Percentiles rank a stretch among this genome's conserved stretches.
phyloP scores from a whole-genome alignment of 352 stramenopile species.

The Thalassiosira ordinaria region DNA sequence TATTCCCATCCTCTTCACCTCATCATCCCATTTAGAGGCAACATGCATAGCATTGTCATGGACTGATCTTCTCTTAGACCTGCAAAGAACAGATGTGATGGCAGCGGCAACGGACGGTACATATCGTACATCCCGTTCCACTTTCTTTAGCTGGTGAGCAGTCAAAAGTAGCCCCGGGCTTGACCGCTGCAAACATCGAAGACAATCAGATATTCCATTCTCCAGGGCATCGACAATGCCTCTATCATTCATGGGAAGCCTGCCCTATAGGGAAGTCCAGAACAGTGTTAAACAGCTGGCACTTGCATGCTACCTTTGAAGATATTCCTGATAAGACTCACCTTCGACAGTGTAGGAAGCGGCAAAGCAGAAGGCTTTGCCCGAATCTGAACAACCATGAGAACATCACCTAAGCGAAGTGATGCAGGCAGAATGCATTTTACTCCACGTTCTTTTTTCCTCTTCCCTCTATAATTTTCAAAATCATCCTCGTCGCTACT shows the following conservation, averaged over 20 bases:
- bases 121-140: slow-evolving; percentile 76
- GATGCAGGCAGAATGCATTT: slow-evolving; percentile 61
- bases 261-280: slow-evolving; percentile 44
- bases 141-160: slow-evolving; percentile 62
- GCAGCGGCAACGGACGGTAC: slow-evolving; percentile 63
- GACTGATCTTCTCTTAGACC: slow-evolving; percentile 27
- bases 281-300: no score
- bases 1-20: slow-evolving; percentile 21
- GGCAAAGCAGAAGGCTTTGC: slow-evolving; percentile 72
- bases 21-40: slow-evolving; percentile 35
- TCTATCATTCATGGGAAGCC: slow-evolving; percentile 76
- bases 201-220: slow-evolving; percentile 63
- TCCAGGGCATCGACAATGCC: slow-evolving; percentile 72
- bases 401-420: slow-evolving; percentile 70
- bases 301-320: slow-evolving; percentile 1
- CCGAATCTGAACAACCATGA: slow-evolving; percentile 77
- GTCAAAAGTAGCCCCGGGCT: slow-evolving; percentile 77
- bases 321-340: slow-evolving; percentile 26
- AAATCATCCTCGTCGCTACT: slow-evolving; percentile 45
- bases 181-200: slow-evolving; percentile 72
- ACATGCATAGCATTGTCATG: slow-evolving; percentile 27
- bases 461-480: slow-evolving; percentile 42
- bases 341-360: slow-evolving; percentile 82
- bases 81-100: slow-evolving; percentile 62
- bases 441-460: slow-evolving; percentile 38